These are phyloP conservation scores for Sinapis alba DNA, from an alignment of 441 rosid genomes.

Conservation along the genomic window DNA sequence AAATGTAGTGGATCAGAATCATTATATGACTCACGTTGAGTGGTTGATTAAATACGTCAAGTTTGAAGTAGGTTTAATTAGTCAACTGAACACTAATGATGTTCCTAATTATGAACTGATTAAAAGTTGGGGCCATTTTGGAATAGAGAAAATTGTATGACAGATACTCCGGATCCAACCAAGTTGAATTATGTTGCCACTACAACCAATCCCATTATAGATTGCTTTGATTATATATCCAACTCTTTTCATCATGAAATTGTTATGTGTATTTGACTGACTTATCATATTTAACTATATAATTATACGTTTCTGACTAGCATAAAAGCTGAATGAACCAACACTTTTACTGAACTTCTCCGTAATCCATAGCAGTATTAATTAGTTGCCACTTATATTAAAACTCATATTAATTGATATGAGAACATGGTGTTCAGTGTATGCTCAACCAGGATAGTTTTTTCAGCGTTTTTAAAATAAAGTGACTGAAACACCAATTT, in stretches of 20 bases:
- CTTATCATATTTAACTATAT: neutral
- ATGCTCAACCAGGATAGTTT: neutral
- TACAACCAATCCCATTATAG: slow-evolving; percentile 31
- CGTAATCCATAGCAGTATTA: neutral
- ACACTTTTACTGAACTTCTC: neutral
- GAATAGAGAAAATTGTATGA: slow-evolving; percentile 11
- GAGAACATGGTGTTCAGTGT: neutral
- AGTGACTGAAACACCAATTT: neutral
- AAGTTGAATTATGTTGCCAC: slow-evolving; percentile 31
- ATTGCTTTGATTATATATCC: slow-evolving; percentile 10
- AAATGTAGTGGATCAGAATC: slow-evolving; percentile 19
- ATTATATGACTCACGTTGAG: slow-evolving; percentile 25
- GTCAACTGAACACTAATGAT: slow-evolving; percentile 35
- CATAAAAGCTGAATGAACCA: neutral
- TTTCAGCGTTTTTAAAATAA: neutral
- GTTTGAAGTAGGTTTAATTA: slow-evolving; percentile 22
- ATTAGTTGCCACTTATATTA: neutral
- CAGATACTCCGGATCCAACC: slow-evolving; percentile 32
- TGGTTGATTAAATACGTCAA: slow-evolving; percentile 30
- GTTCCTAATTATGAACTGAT: slow-evolving; percentile 29
- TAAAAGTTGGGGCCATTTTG: slow-evolving; percentile 24
- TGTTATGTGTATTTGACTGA: neutral
- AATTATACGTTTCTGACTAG: neutral
- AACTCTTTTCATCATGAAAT: neutral
- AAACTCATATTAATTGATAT: neutral